Percentiles rank a stretch among this genome's conserved stretches.
phyloP scores from a whole-genome alignment of 805 yeast genomes.

The Candida ipomoeae region DNA sequence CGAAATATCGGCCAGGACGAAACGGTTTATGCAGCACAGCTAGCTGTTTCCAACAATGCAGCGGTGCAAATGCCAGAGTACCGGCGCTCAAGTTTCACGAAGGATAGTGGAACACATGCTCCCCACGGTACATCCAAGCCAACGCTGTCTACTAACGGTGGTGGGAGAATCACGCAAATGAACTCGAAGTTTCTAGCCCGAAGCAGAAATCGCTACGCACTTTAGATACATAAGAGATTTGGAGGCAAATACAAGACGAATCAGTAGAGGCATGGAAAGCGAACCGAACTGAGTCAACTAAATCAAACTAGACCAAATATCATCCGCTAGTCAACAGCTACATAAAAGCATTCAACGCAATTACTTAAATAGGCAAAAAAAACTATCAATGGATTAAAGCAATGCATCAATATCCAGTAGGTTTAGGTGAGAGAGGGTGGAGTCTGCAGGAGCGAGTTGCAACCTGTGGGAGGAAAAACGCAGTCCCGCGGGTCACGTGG shows the following conservation, averaged over 20 bases:
- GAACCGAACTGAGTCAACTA: too few species aligned
- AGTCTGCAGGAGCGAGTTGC: background rate
- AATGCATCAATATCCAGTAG: background rate
- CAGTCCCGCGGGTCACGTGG: conserved; percentile 10
- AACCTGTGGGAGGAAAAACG: background rate
- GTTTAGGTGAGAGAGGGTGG: background rate
- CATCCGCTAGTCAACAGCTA: background rate
- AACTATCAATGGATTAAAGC: too few species aligned
- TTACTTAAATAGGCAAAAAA: background rate
- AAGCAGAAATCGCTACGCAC: conserved; percentile 33
- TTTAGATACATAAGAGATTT: background rate
- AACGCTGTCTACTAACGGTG: conserved; percentile 4
- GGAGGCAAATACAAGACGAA: background rate
- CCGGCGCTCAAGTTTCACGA: conserved; percentile 35
- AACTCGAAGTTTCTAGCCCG: conserved; percentile 61
- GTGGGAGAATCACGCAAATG: conserved; percentile 45
- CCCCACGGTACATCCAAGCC: background rate
- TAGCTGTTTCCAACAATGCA: conserved; percentile 37
- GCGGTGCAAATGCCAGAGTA: conserved; percentile 19
- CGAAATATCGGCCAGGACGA: conserved; percentile 17
- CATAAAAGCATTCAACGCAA: background rate
- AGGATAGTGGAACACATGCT: background rate
- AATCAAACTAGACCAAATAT: background rate
- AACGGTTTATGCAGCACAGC: conserved; percentile 41
- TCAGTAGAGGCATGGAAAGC: too few species aligned